Base-by-base conservation (phyloP, 169 alveolate genomes). In the Cryptosporidium parvum region DNA sequence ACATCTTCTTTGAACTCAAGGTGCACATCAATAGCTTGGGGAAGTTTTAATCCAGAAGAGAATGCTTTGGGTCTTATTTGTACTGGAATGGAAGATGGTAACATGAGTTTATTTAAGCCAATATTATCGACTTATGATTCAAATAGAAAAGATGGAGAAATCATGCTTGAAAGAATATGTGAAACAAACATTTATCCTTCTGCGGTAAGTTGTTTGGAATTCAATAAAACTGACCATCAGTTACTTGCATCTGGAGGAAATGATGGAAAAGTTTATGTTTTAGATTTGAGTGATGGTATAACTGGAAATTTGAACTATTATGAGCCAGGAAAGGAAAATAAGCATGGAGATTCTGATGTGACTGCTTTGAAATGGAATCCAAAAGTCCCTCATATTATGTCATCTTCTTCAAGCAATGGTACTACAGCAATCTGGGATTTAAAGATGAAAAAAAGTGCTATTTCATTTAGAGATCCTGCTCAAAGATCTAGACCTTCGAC, bases 381-480 rank as follows among this genome's bases (percentile, higher is more conserved):
- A 69, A 86, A 95, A 33, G 93, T 95, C 9, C 93, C 95, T 3
- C 97, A 95, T 80, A 95, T 95, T 51, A 85, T 95, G 86, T 96
- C 97, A 29, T 93, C 97, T 9, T 93, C 96, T 29, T 91, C 95
- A 31, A 93, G 94, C 62, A 86, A 93, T 56, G 95, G 97, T 0
- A 91, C 92, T 51, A 89, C 95, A 14, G 93, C 94, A 5, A 94
- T 95, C 0, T 95, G 97, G 97, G 97, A 95, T 62, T 92, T 95
- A 29, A 95, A 95, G 93, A 87, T 93, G 48, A 89, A 92, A 56
- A 95, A 94, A 69, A 92, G 96, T 1, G 97, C 97, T 23, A 93
- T 93, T 16, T 87, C 95, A 59, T 95, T 95, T 91, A 85, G 97
- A 21, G 96, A 95, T 61, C 96, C 96, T 9, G 93, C 94, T 9